These are phyloP conservation scores for Populus ilicifolia DNA, from an alignment of 345 rosid species.

Conservation along the genomic window DNA sequence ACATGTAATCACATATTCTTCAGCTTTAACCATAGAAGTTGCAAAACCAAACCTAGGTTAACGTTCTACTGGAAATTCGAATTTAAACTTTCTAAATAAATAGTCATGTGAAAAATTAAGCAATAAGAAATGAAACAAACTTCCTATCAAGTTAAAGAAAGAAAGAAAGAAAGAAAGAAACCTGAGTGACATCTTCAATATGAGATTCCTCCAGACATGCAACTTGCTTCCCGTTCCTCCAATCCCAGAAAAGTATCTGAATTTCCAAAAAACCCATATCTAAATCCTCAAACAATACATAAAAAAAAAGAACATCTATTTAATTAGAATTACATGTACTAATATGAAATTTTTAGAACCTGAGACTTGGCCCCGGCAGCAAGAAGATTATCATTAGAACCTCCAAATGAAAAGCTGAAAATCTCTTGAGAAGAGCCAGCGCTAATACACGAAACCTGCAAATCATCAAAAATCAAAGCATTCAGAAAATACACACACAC, in stretches of 20 bases:
- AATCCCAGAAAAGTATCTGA: slow-evolving; percentile 86
- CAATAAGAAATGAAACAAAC: neutral
- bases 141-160: neutral
- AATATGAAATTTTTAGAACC: slow-evolving; percentile 34
- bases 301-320: neutral
- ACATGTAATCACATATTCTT: neutral
- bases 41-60: neutral
- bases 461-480: slow-evolving; percentile 5
- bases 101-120: neutral
- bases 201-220: slow-evolving; percentile 91
- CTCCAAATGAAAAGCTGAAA: slow-evolving; percentile 81
- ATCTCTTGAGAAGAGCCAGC: slow-evolving; percentile 56
- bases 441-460: slow-evolving; percentile 53
- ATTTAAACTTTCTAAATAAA: neutral
- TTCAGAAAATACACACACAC: neutral
- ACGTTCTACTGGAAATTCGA: neutral
- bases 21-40: neutral
- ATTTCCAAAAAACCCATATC: neutral
- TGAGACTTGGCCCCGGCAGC: slow-evolving; percentile 84
- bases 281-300: neutral
- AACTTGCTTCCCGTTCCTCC: slow-evolving; percentile 89
- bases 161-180: slow-evolving; percentile 11
- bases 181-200: slow-evolving; percentile 91
- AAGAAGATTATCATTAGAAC: slow-evolving; percentile 61
- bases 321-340: neutral